phyloP scores from a whole-genome alignment of 2,329 filamentous ascomycete genomes.

The Alternaria ventricosa region DNA sequence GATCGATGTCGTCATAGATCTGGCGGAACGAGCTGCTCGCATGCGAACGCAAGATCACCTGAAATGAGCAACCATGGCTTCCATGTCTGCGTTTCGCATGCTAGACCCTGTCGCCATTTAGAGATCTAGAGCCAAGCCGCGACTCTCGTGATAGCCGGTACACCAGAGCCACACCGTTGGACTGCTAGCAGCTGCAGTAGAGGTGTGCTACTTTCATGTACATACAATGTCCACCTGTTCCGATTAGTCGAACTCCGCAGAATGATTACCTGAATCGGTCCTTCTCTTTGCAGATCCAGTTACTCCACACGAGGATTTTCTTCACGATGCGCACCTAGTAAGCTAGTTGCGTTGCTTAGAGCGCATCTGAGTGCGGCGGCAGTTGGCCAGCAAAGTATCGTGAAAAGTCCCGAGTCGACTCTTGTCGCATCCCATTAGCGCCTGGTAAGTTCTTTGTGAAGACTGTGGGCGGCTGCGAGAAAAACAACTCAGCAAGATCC shows the following conservation, averaged over 20 bases:
- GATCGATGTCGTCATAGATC: slow-evolving; percentile 10
- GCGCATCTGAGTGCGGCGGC: neutral
- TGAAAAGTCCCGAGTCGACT: neutral
- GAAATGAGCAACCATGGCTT: slow-evolving; percentile 1
- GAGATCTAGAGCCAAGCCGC: neutral
- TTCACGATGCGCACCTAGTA: neutral
- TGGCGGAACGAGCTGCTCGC: neutral
- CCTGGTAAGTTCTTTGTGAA: neutral
- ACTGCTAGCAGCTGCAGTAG: neutral
- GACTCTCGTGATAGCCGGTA: slow-evolving; percentile 8
- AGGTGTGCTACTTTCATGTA: neutral
- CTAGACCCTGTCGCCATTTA: slow-evolving; percentile 2
- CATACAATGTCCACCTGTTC: neutral
- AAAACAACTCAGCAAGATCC: neutral
- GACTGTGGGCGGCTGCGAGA: neutral
- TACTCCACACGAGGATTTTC: neutral
- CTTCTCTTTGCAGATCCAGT: neutral
- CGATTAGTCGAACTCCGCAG: neutral
- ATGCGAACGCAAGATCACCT: slow-evolving; percentile 3
- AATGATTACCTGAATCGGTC: neutral
- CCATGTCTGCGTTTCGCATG: slow-evolving; percentile 2
- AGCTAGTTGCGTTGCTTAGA: neutral
- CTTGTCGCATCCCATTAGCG: neutral
- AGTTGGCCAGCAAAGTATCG: neutral
- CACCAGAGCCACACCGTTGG: neutral